phyloP scores from a whole-genome alignment of 176 grass and related monocot species.

The Saccharum spontaneum region DNA sequence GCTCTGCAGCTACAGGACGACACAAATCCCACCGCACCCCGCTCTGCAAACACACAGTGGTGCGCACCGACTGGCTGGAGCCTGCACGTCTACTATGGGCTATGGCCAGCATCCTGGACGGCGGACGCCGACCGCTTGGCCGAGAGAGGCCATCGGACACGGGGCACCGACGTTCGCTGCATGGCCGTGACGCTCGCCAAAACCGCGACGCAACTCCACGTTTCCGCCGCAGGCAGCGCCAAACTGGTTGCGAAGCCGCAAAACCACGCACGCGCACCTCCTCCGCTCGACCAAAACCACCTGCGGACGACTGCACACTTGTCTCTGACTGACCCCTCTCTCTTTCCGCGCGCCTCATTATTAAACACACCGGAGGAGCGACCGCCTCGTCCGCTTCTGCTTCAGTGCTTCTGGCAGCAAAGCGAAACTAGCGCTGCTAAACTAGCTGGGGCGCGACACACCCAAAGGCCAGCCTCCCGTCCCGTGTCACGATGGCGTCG shows the following conservation, averaged over 20 bases:
- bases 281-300: neutral
- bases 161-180: neutral
- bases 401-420: neutral
- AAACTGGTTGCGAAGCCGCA: neutral
- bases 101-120: no score
- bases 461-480: neutral
- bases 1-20: no score
- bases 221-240: neutral
- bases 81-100: no score
- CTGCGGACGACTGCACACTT: neutral
- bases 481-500: slow-evolving; percentile 33
- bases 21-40: no score
- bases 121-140: neutral
- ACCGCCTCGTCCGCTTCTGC: neutral
- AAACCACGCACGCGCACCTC: neutral
- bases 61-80: no score
- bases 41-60: no score
- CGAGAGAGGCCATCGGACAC: neutral
- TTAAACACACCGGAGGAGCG: slow-evolving; percentile 5
- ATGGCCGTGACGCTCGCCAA: neutral
- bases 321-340: neutral
- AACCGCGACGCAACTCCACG: slow-evolving; percentile 13
- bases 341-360: neutral
- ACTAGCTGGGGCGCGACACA: slow-evolving; percentile 21
- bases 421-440: neutral